Base-by-base conservation (phyloP, 257 asterid species). In the Nicotiana undulata region DNA sequence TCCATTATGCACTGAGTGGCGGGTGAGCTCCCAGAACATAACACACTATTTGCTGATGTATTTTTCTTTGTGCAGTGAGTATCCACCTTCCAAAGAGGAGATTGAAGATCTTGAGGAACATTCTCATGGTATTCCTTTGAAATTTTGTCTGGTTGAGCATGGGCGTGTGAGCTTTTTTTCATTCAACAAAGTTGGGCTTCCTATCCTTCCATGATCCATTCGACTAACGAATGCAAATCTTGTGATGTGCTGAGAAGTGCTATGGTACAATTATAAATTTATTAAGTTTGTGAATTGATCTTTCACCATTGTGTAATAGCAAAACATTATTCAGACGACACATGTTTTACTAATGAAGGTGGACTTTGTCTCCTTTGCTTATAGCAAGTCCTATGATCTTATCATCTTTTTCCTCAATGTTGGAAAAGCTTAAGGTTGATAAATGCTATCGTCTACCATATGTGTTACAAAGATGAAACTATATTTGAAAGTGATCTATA, bases 111-210 rank as follows among this genome's bases (percentile, higher is more conserved):
- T 91, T 9, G 96, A 90, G 85, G 84, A 80, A 66, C 82, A 65
- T 49, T 87, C 83, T 40, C 49, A 44, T 24, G 90, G 88, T 63
- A 77, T 37, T 29, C 88, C 89, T 66, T 20, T 89, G 9, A 94
- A 86, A 88, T 85, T 91, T 24, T 91, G 91, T 80, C 79, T 81
- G 22, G 94, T 91, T 40, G 94, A 93, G 79, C 91, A 90, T 63
- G 97, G 97, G 15, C 87, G 93, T 31, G 91, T 90, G 65, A 89
- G 89, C 85, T 90, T 92, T 87, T 81, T 90, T 77, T 87, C 97
- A 6, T 92, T 89, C 84, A 83, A 87, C 87, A 89, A 84, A 90
- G 89, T 89, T 26, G 94, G 89, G 89, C 88, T 91, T 31, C 97
- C 97, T 46, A 53, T 82, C 20, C 93, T 91, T 72, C 94, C 97